These are phyloP conservation scores for Elymus sibiricus DNA, from an alignment of 176 grass and related monocot species.

Conservation along the genomic window DNA sequence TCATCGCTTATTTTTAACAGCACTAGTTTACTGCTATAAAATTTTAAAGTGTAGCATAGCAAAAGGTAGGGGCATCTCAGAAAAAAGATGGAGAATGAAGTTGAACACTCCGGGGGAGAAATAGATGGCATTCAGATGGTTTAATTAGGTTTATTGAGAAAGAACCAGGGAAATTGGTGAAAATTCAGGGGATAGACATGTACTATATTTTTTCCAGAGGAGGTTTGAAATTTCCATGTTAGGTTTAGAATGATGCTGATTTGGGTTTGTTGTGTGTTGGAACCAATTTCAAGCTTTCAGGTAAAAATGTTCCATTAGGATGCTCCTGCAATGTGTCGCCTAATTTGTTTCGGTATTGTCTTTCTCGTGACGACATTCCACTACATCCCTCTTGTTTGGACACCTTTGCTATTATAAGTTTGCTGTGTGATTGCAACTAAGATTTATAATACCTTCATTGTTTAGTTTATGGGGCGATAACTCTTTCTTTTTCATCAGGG, in stretches of 20 bases:
- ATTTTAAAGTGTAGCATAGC: neutral
- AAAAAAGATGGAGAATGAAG: neutral
- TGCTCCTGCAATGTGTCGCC: neutral
- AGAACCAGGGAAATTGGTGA: neutral
- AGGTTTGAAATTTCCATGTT: conserved; percentile 1
- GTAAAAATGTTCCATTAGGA: neutral
- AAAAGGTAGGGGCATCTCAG: neutral
- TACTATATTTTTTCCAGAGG: neutral
- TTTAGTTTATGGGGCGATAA: neutral
- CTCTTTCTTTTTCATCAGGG: conserved; percentile 48
- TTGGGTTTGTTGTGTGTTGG: conserved; percentile 4
- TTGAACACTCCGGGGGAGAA: neutral
- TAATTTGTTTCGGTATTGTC: neutral
- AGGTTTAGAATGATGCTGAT: conserved; percentile 4
- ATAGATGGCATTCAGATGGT: neutral
- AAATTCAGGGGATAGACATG: neutral
- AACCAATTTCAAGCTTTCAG: conserved; percentile 13
- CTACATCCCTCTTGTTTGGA: conserved; percentile 4
- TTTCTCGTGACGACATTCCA: neutral
- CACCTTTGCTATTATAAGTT: neutral
- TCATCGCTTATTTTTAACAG: no score
- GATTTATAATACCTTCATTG: conserved; percentile 12
- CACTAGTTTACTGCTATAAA: no score
- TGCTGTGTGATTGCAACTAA: neutral
- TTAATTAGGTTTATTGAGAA: neutral